Percentiles rank a stretch among this genome's conserved stretches.
Evolutionary conservation across 805 yeast species (phyloP).

Genomic region (Jamesozyma lodderae): DNA sequence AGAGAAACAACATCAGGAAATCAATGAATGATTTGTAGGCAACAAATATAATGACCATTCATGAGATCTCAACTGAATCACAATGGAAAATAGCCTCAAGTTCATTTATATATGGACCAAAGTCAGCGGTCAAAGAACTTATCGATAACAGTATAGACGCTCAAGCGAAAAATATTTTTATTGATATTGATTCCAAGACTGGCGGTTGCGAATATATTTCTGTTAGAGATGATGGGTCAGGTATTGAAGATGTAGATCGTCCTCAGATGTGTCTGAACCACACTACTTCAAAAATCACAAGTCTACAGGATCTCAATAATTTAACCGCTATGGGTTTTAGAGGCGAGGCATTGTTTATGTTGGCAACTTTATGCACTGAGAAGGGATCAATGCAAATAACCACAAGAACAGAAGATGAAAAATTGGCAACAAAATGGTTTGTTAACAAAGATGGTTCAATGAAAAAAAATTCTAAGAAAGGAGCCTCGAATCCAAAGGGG

Average conservation of each 20-base stretch:
- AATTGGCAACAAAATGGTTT: slow-evolving; percentile 31
- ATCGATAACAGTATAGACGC: slow-evolving; percentile 37
- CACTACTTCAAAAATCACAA: slow-evolving; percentile 36
- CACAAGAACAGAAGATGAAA: slow-evolving; percentile 27
- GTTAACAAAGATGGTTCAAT: slow-evolving; percentile 27
- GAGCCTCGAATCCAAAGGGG: slow-evolving; percentile 29
- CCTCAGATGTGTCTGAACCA: slow-evolving; percentile 31
- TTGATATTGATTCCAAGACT: slow-evolving; percentile 33
- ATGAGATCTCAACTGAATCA: slow-evolving; percentile 9
- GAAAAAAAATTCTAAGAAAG: slow-evolving; percentile 9
- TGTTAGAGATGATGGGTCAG: slow-evolving; percentile 37
- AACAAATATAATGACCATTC: slow-evolving; percentile 20
- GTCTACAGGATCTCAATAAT: slow-evolving; percentile 24
- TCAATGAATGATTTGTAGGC: too few relatives aligned
- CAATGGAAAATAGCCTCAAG: slow-evolving; percentile 16
- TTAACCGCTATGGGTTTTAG: slow-evolving; percentile 37
- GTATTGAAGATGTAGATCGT: slow-evolving; percentile 29
- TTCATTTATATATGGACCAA: slow-evolving; percentile 31
- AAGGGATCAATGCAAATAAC: slow-evolving; percentile 26
- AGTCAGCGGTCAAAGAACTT: slow-evolving; percentile 34
- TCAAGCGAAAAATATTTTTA: slow-evolving; percentile 23
- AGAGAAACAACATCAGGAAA: too few relatives aligned
- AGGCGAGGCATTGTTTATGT: slow-evolving; percentile 40
- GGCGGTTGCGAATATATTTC: slow-evolving; percentile 30
- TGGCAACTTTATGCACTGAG: slow-evolving; percentile 25